These are phyloP conservation scores for Hygrophorus russula DNA, from an alignment of 768 basidiomycete species.

Conservation along the genomic window DNA sequence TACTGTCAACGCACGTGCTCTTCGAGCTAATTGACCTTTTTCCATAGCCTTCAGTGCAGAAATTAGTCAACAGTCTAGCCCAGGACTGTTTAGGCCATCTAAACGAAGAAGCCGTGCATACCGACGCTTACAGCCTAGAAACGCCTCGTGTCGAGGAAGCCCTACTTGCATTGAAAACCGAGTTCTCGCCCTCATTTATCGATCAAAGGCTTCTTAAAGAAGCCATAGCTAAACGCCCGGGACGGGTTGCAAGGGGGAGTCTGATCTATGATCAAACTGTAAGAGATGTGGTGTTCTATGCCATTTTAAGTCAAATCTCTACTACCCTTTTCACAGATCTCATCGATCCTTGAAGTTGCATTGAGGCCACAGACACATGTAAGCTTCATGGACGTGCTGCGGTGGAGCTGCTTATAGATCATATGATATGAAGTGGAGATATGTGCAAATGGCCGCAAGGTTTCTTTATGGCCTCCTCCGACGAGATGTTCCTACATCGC, in stretches of 20 bases:
- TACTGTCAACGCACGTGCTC: not conserved
- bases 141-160: constrained; percentile 35
- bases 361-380: constrained; percentile 60
- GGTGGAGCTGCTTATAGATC: constrained; percentile 5
- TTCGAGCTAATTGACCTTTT: constrained; percentile 1
- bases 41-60: constrained; percentile 62
- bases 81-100: constrained; percentile 50
- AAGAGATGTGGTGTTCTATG: constrained; percentile 4
- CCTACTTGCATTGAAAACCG: constrained; percentile 35
- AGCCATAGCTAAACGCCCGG: constrained; percentile 29
- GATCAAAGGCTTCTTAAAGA: constrained; percentile 30
- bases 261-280: constrained; percentile 41
- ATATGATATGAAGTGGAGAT: constrained; percentile 56
- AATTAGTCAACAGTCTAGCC: constrained; percentile 50
- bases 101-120: constrained; percentile 53
- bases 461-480: constrained; percentile 53
- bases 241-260: constrained; percentile 33
- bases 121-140: constrained; percentile 45
- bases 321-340: constrained; percentile 30
- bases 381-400: constrained; percentile 17
- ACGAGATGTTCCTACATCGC: constrained; percentile 43
- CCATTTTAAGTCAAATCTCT: too few species aligned
- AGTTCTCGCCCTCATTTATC: constrained; percentile 34
- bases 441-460: constrained; percentile 57
- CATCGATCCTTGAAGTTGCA: constrained; percentile 50